Base-by-base conservation (phyloP, 1,284 basidiomycete genomes). In the Cutaneotrichosporon spelunceum region DNA sequence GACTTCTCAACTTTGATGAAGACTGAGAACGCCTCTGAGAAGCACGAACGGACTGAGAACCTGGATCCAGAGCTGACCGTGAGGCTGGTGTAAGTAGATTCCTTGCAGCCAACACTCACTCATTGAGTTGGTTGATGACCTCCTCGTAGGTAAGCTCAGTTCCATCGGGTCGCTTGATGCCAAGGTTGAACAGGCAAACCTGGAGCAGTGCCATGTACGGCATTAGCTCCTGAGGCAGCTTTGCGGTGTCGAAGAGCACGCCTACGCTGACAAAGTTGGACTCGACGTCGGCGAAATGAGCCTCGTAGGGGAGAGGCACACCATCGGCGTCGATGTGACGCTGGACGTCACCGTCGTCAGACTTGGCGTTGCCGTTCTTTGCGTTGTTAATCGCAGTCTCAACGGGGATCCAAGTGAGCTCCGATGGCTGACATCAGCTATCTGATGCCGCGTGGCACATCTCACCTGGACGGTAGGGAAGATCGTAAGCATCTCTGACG, bases 341-440 rank as follows among this genome's bases (percentile, higher is more conserved):
- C 64, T 85, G 83, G 21, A 97, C 70, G 11, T 60, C 62, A 53
- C 77, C 70, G 5, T 65, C 54, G 59, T 77, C 74, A 29, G 60
- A 58, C 34, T 49, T 54, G 29, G 66, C 44, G 1, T 54, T 55
- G 47, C 72, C 63, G 1, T 70, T 71, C 3, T 60, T 59, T 1
- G 72, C 72, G 53, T 75, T 73, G 60, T 77, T 78, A 65, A 79
- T 68, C 53, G 76, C 71, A 34, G 77, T 95, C 70, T 93, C 86
- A 2, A 99, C 93, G 1, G 90, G 87, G 62, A 99, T 94, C 93
- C 95, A 99, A 7, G 89, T 86, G 70, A 99, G 94, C 66, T 87
- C 90, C 70, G 88, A 87, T 24, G 94, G 76, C 76, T 79, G 29
- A 6, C 6, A 48, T 58, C 16, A 57, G 57, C 23, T 49, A 1